A percentile compares a stretch with the other conserved stretches of the same genome.
Conservation (phyloP, 2,329 filamentous ascomycete genomes). For the Alternaria sp. region DNA sequence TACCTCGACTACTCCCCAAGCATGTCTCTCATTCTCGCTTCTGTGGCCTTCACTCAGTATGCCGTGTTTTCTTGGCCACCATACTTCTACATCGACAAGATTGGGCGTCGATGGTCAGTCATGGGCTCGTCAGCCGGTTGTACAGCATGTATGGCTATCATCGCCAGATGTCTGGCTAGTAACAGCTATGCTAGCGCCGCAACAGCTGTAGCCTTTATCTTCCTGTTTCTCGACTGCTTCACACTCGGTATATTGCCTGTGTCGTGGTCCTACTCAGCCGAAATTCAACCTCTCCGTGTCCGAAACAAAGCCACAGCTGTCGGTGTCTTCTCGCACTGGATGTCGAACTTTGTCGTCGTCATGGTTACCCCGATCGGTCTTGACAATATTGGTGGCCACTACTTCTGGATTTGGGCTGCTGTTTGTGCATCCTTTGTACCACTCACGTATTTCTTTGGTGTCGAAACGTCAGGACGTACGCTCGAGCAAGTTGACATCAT, state of each 20-base stretch:
- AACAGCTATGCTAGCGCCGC: constrained; percentile 39
- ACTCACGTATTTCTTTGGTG: constrained; percentile 53
- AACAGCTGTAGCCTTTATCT: constrained; percentile 54
- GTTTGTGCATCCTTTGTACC: constrained; percentile 62
- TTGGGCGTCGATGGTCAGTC: constrained; percentile 51
- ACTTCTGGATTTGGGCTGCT: constrained; percentile 62
- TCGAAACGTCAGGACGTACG: constrained; percentile 38
- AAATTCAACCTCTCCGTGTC: constrained; percentile 60
- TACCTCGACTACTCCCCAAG: constrained; percentile 45
- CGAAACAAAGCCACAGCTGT: constrained; percentile 60
- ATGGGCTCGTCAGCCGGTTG: constrained; percentile 43
- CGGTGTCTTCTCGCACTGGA: constrained; percentile 60
- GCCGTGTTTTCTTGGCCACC: constrained; percentile 53
- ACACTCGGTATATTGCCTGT: constrained; percentile 42
- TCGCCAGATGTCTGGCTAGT: constrained; percentile 42
- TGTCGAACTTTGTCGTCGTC: constrained; percentile 60
- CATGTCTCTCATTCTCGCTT: constrained; percentile 44
- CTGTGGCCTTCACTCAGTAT: constrained; percentile 57
- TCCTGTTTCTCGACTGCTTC: constrained; percentile 36
- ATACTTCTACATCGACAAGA: constrained; percentile 58
- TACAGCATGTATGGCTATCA: constrained; percentile 47
- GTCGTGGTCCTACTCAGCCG: constrained; percentile 61
- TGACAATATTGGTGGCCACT: constrained; percentile 50
- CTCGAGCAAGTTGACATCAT: constrained; percentile 42
- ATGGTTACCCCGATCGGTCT: constrained; percentile 59